These are phyloP conservation scores for Aspergillus ochraceus DNA, from an alignment of 2,329 filamentous ascomycete species.

Conservation along the genomic window DNA sequence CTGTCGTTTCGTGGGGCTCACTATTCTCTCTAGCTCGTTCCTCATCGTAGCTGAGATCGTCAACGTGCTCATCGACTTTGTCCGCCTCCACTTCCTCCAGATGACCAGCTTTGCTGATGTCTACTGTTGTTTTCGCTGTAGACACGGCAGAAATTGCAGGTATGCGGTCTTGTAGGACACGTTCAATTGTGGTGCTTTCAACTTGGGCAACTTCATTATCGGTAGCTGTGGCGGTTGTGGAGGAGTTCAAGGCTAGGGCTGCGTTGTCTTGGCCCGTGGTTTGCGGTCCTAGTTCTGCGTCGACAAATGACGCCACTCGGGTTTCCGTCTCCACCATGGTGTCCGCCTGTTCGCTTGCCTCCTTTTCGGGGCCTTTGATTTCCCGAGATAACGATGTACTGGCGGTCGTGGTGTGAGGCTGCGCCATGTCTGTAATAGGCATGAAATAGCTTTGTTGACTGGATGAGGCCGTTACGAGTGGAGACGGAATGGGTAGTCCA, in stretches of 20 bases:
- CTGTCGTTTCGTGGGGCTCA: not conserved
- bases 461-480: constrained; percentile 31
- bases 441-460: constrained; percentile 34
- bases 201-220: not conserved
- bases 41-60: not conserved
- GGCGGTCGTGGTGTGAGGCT: constrained; percentile 9
- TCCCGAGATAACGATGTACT: constrained; percentile 1
- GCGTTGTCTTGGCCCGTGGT: not conserved
- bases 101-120: not conserved
- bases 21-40: not conserved
- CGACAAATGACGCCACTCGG: not conserved
- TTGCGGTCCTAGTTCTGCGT: not conserved
- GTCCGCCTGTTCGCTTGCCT: not conserved
- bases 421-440: constrained; percentile 12
- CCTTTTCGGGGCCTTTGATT: not conserved
- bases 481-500: constrained; percentile 41
- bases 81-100: not conserved
- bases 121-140: not conserved
- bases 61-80: not conserved
- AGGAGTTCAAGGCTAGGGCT: not conserved
- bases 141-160: not conserved
- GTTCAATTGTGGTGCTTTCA: not conserved
- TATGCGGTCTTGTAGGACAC: not conserved
- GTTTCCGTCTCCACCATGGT: not conserved
- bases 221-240: not conserved